Conservation (phyloP, 2,329 filamentous ascomycete species). For the Spiromastix sp. region DNA sequence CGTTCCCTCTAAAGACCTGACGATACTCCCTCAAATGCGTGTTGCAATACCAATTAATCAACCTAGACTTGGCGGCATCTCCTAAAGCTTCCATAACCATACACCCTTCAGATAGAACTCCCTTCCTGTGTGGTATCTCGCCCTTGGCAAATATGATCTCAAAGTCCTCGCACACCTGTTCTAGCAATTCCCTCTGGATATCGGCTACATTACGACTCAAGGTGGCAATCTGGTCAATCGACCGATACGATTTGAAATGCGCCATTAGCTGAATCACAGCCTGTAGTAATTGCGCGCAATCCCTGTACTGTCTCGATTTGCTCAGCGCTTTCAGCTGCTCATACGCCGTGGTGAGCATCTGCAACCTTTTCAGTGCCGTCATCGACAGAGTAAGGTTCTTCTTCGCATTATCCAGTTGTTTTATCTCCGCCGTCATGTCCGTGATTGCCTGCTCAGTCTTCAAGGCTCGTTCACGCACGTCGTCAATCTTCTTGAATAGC, state of each 20-base stretch:
- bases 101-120: conserved; percentile 74
- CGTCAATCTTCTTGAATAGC: conserved; percentile 91
- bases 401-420: conserved; percentile 91
- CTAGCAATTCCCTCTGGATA: conserved; percentile 79
- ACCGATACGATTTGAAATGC: conserved; percentile 95
- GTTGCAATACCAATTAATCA: conserved; percentile 97
- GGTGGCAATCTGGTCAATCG: conserved; percentile 94
- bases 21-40: conserved; percentile 92
- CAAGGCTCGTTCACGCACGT: conserved; percentile 76
- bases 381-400: conserved; percentile 93
- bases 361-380: conserved; percentile 91
- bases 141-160: conserved; percentile 87
- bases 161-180: conserved; percentile 99
- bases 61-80: conserved; percentile 67
- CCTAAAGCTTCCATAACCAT: conserved; percentile 90
- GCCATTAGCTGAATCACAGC: conserved; percentile 96
- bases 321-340: conserved; percentile 81
- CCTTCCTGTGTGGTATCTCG: conserved; percentile 61
- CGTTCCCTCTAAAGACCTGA: conserved; percentile 89
- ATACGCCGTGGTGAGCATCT: conserved; percentile 99
- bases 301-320: conserved; percentile 80
- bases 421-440: conserved; percentile 98
- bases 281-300: conserved; percentile 87
- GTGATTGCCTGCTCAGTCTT: conserved; percentile 94
- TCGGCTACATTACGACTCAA: conserved; percentile 88